These are phyloP conservation scores for Eucalyptus globulus DNA, from an alignment of 345 rosid genomes.

Conservation along the genomic window DNA sequence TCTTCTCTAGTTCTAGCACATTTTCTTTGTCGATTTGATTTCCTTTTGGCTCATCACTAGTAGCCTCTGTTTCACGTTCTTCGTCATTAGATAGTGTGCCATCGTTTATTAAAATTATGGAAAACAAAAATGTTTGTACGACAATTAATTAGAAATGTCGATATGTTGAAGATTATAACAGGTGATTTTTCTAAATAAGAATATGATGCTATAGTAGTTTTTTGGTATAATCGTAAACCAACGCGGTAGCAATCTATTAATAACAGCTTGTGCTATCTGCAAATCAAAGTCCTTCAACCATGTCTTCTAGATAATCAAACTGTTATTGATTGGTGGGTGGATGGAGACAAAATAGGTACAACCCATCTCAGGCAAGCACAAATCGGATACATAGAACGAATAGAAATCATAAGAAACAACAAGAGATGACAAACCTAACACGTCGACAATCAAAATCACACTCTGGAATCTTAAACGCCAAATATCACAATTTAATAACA, in stretches of 20 bases:
- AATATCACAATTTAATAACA: too few species aligned
- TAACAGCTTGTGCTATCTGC: not conserved
- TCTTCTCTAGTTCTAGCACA: too few species aligned
- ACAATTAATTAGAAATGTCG: not conserved
- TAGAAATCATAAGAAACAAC: not conserved
- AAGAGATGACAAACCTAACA: not conserved
- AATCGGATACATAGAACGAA: not conserved
- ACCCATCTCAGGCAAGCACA: not conserved
- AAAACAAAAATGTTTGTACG: too few species aligned
- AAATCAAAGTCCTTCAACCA: not conserved
- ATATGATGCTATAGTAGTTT: not conserved
- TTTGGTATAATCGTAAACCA: not conserved
- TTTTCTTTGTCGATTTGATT: too few species aligned
- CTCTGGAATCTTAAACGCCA: not conserved
- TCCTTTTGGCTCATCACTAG: too few species aligned
- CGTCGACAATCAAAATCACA: not conserved
- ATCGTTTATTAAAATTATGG: too few species aligned
- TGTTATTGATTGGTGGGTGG: not conserved
- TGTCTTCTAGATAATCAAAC: not conserved
- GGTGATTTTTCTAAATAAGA: not conserved
- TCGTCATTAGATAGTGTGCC: not conserved
- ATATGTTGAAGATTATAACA: too few species aligned
- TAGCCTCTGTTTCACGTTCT: too few species aligned
- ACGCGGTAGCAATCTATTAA: not conserved
- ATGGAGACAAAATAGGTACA: not conserved